A percentile compares a stretch with the other conserved stretches of the same genome.
Evolutionary conservation across 1,284 basidiomycete genomes (phyloP).

Genomic region (Cutaneotrichosporon sp.): DNA sequence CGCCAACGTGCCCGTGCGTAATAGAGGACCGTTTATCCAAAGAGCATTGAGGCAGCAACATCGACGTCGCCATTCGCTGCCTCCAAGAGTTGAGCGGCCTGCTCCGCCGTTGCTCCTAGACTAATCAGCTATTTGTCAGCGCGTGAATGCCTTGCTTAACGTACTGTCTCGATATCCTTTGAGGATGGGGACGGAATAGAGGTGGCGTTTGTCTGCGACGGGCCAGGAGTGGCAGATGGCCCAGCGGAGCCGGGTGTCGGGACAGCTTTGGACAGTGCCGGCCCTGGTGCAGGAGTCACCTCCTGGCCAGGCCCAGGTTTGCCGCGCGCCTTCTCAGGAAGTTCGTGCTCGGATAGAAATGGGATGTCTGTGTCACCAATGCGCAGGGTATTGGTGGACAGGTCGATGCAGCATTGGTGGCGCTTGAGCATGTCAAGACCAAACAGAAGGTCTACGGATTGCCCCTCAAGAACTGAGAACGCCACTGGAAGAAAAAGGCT

Average conservation of each 20-base stretch:
- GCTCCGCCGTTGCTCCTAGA: conserved; percentile 66
- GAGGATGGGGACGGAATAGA: not conserved
- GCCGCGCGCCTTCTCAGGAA: conserved; percentile 65
- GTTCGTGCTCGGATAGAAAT: conserved; percentile 90
- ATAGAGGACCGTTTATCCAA: conserved; percentile 40
- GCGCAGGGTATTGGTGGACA: conserved; percentile 76
- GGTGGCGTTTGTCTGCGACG: not conserved
- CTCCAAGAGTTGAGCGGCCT: conserved; percentile 69
- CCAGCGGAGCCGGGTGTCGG: not conserved
- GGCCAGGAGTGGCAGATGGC: not conserved
- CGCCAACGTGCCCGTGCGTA: too few relatives aligned
- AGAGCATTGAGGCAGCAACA: conserved; percentile 79
- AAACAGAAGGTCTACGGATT: conserved; percentile 85
- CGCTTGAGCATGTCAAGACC: conserved; percentile 98
- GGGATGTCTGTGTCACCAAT: conserved; percentile 79
- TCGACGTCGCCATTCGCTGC: conserved; percentile 82
- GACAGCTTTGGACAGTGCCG: not conserved
- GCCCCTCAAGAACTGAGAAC: conserved; percentile 94
- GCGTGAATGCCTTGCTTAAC: not conserved
- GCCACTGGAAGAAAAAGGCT: conserved; percentile 80
- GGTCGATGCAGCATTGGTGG: conserved; percentile 91
- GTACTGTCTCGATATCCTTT: conserved; percentile 28
- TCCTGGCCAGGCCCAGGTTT: not conserved
- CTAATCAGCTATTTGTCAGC: conserved; percentile 27
- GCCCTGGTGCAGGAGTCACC: not conserved